Evolutionary conservation across 177 flowering plant species (phyloP), one percentile per base, ranked within the genome.

Genomic region (Vitis hybrid): DNA sequence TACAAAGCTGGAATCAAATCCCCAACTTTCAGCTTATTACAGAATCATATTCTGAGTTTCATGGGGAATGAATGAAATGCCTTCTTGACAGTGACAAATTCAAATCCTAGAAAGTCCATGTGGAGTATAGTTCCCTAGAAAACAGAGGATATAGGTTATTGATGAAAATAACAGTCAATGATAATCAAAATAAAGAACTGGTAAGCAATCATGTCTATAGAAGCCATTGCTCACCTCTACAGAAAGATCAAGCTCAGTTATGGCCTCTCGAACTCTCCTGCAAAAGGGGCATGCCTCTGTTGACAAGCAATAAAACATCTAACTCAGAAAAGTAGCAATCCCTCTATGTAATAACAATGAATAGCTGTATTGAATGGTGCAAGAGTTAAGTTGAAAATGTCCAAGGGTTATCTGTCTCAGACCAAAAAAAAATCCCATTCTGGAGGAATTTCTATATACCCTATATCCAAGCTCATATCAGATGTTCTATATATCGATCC

Each of bases 201-300:
- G 30, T 2, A 55, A 15, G 64, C 13, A 14, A 61, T 21, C 24
- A 17, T 58, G 15, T 72, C 35, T 46, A 17, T 57, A 2, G 35
- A 64, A 57, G 20, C 21, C 51, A 57, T 32, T 64, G 17, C 79
- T 75, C 73, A 91, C 96, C 88, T 91, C 93, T 32, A 78, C 88
- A 73, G 88, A 84, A 66, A 91, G 90, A 79, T 90, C 93, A 68
- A 90, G 87, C 82, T 90, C 96, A 10, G 96, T 90, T 72, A 89
- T 60, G 62, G 93, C 93, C 70, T 90, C 96, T 66, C 96, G 79
- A 77, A 89, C 93, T 76, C 96, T 86, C 78, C 96, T 82, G 77
- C 96, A 91, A 76, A 91, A 89, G 56, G 96, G 96, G 84, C 96
- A 91, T 73, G 96, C 93, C 85, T 91, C 96, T 91, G 96, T 83